phyloP scores from a whole-genome alignment of 352 stramenopile genomes.

The Aphanomyces cochlioides region DNA sequence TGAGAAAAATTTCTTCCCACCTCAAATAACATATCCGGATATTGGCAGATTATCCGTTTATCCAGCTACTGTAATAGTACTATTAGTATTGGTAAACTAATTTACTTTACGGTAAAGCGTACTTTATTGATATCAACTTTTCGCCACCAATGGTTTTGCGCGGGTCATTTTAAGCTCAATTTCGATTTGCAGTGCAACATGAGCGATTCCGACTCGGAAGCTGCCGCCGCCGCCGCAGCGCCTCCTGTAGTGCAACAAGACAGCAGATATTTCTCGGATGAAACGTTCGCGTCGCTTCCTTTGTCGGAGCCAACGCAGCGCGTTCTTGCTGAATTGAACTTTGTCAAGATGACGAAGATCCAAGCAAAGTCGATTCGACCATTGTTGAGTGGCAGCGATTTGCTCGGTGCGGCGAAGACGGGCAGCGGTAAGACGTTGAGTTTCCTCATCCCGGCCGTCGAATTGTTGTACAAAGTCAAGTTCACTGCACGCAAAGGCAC shows the following conservation, averaged over 20 bases:
- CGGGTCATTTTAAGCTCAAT: no score
- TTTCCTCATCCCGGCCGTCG: constrained; percentile 97
- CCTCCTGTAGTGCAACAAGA: constrained; percentile 44
- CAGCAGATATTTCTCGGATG: constrained; percentile 83
- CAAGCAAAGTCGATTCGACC: constrained; percentile 95
- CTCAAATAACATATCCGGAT: no score
- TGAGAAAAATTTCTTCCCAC: no score
- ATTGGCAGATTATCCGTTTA: no score
- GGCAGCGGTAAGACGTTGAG: constrained; percentile 98
- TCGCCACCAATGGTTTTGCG: no score
- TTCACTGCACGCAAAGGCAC: constrained; percentile 96
- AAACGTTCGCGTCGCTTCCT: constrained; percentile 88
- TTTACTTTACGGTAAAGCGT: no score
- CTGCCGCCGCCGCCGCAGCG: constrained; percentile 41
- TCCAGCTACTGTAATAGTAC: no score
- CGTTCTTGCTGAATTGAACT: constrained; percentile 87
- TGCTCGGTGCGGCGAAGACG: constrained; percentile 97
- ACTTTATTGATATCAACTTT: no score
- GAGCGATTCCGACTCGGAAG: constrained; percentile 56
- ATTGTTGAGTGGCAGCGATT: constrained; percentile 93
- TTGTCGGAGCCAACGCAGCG: constrained; percentile 89
- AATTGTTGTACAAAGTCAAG: constrained; percentile 95
- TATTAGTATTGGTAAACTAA: no score
- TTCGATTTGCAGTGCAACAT: not conserved
- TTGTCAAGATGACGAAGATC: constrained; percentile 97